Base-by-base conservation (phyloP, 306 rosid genomes). In the Datisca glomerata region DNA sequence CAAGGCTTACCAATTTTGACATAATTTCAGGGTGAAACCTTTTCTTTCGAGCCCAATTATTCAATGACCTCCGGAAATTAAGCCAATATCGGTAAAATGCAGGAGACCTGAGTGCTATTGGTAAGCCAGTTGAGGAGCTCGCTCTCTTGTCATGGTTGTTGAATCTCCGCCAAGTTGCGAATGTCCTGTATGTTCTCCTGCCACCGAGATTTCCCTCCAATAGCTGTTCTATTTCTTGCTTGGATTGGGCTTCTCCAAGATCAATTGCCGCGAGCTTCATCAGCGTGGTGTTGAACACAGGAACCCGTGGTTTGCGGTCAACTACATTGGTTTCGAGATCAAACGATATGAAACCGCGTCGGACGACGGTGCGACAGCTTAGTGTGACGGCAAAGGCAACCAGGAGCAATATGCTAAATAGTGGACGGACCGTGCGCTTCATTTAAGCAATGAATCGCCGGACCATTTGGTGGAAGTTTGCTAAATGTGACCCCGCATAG, bases 31-130 rank as follows among this genome's bases (percentile, higher is more conserved):
- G 66, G 38, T 73, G 76, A 59, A 70, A 68, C 61, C 77, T 45
- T 31, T 66, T 80, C 53, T 59, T 91, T 42, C 96, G 49, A 0
- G 67, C 61, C 98, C 98, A 91, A 0, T 69, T 71, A 0, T 69
- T 63, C 21, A 91, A 60, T 3, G 59, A 51, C 57, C 74, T 73
- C 31, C 98, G 64, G 60, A 91, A 84, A 46, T 76, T 75, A 17
- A 84, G 29, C 98, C 94, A 91, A 52, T 73, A 74, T 3, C 96
- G 73, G 60, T 84, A 84, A 20, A 91, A 80, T 28, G 59, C 55
- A 2, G 96, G 98, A 0, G 98, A 84, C 0, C 91, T 75, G 7
- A 73, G 53, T 4, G 67, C 36, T 3, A 59, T 59, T 4, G 92
- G 83, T 2, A 66, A 24, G 27, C 59, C 69, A 10, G 13, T 58